Evolutionary conservation across 2,329 filamentous ascomycete genomes (phyloP).

Genomic region (Dryadomyces sulphureus): DNA sequence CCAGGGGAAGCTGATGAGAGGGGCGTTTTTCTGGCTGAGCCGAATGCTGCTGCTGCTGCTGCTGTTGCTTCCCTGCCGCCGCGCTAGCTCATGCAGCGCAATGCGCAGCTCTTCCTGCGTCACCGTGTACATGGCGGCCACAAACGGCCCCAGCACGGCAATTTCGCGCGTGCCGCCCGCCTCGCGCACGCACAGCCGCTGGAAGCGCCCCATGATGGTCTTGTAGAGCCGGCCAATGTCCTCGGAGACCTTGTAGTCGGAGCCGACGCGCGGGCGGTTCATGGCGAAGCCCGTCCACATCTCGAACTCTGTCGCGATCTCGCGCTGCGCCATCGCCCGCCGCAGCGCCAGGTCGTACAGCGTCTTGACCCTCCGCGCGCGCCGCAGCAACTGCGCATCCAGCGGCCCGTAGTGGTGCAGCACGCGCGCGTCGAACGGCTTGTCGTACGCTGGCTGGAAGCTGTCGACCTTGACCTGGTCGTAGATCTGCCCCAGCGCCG

Average conservation of each 20-base stretch:
- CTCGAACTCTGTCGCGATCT: conserved; percentile 79
- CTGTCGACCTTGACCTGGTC: conserved; percentile 54
- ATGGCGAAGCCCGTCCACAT: conserved; percentile 79
- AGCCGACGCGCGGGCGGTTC: conserved; percentile 52
- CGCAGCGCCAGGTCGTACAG: conserved; percentile 66
- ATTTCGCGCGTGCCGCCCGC: conserved; percentile 43
- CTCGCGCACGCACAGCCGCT: conserved; percentile 47
- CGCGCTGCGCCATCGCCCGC: conserved; percentile 72
- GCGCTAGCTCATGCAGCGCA: conserved; percentile 34
- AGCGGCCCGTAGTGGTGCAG: conserved; percentile 42
- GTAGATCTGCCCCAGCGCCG: conserved; percentile 68
- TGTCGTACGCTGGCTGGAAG: conserved; percentile 58
- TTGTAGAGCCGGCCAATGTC: conserved; percentile 56
- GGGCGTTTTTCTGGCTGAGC: conserved; percentile 40
- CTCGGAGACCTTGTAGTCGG: conserved; percentile 79
- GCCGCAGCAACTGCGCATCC: conserved; percentile 37
- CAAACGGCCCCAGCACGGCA: conserved; percentile 50
- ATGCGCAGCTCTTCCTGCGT: conserved; percentile 56
- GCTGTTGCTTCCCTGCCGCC: conserved; percentile 5
- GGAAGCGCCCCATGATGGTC: conserved; percentile 54
- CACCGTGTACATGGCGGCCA: conserved; percentile 77
- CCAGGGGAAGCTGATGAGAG: conserved; percentile 91
- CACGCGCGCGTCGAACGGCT: conserved; percentile 63
- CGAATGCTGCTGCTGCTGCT: conserved; percentile 13
- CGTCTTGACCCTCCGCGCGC: conserved; percentile 52